Base-by-base conservation (phyloP, 2,329 filamentous ascomycete genomes). In the Diaporthe batatas region DNA sequence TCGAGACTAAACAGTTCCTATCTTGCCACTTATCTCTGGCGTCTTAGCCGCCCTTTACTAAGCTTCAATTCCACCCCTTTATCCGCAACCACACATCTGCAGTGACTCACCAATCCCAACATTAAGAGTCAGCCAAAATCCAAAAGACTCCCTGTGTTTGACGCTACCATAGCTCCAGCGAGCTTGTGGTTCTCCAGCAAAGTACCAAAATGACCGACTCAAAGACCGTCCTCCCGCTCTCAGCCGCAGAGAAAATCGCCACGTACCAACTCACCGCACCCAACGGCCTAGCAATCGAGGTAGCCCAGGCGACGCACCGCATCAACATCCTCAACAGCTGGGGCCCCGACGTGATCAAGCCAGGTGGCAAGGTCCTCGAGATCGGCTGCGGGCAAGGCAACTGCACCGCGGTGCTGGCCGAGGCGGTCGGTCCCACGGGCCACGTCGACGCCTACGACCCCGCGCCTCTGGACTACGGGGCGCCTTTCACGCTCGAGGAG, bases 341-440 rank as follows among this genome's bases (percentile, higher is more conserved):
- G 82, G 74, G 76, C 32, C n/a, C 44, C 23, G 32, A 51, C 14
- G 36, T 71, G 51, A 80, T 85, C 70, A 25, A 72, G 1, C 78
- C 81, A 0, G 84, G 84, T 73, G 81, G 82, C 36, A 83, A 81
- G 3, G 78, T 90, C 8, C 82, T 91, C 1, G 89, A 91, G 77
- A 78, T 91, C 49, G 89, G 89, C 65, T 91, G 89, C 78, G 89
- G 89, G 0, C 89, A 91, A 75, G 89, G 89, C 2, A 88, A 88
- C 73, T 86, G 85, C 76, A 90, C 89, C 1, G 82, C 85, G 14
- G 86, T 85, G 3, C 83, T 91, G 23, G 89, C 89, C 58, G 77
- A 83, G 76, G 83, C 82, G 25, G 83, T 88, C 1, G 84, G 86
- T 3, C 77, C 82, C 16, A 39, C 79, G 0, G 87, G 88, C 0